These are phyloP conservation scores for Solanum virginianum DNA, from an alignment of 257 asterid species.

Conservation along the genomic window DNA sequence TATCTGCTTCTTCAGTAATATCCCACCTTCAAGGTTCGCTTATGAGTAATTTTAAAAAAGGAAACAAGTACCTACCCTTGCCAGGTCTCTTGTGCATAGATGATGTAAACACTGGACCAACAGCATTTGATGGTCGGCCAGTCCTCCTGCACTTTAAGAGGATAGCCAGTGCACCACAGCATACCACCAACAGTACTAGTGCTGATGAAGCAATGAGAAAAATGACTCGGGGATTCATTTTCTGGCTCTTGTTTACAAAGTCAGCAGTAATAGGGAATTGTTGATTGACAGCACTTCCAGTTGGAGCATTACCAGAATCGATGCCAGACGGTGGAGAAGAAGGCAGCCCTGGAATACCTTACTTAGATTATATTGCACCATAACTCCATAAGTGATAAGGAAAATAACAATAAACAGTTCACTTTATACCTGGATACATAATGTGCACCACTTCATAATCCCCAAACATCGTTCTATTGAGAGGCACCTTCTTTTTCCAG, in stretches of 20 bases:
- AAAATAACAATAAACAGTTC: background rate
- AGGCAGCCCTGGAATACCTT: slow-evolving; percentile 55
- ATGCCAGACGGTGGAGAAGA: slow-evolving; percentile 56
- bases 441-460: slow-evolving; percentile 56
- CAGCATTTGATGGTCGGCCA: slow-evolving; percentile 57
- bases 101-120: slow-evolving; percentile 60
- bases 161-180: slow-evolving; percentile 55
- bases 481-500: slow-evolving; percentile 71
- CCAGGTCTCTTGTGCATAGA: slow-evolving; percentile 81
- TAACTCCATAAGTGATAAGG: background rate
- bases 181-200: slow-evolving; percentile 66
- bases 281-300: slow-evolving; percentile 56
- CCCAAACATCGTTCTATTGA: slow-evolving; percentile 83
- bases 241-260: slow-evolving; percentile 50
- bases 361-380: slow-evolving; percentile 8
- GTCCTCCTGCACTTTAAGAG: slow-evolving; percentile 68
- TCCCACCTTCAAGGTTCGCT: background rate
- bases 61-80: slow-evolving; percentile 6
- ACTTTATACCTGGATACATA: slow-evolving; percentile 65
- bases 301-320: slow-evolving; percentile 58
- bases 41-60: background rate
- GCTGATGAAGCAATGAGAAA: slow-evolving; percentile 71
- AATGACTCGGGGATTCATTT: slow-evolving; percentile 56
- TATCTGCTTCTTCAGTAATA: background rate
- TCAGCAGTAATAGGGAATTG: slow-evolving; percentile 77